phyloP scores from a whole-genome alignment of 2,329 filamentous ascomycete genomes.

The Fusarium pseudograminearum region DNA sequence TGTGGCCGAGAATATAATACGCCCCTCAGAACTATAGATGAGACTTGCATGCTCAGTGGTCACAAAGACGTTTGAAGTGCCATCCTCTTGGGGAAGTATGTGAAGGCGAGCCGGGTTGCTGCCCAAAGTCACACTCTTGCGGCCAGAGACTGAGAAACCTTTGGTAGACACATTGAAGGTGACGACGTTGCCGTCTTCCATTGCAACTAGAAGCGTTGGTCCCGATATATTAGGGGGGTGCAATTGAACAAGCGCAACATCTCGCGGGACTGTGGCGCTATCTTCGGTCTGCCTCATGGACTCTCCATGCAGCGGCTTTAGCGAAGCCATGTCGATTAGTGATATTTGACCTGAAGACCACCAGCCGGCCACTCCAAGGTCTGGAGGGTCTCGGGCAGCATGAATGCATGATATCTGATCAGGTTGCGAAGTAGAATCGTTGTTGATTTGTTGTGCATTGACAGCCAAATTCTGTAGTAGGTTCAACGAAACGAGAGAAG shows the following conservation, averaged over 20 bases:
- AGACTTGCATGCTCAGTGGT: conserved; percentile 94
- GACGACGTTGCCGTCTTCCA: conserved; percentile 92
- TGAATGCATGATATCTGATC: conserved; percentile 90
- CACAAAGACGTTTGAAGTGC: conserved; percentile 85
- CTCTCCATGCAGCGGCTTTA: conserved; percentile 75
- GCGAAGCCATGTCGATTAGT: conserved; percentile 74
- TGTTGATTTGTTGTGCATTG: conserved; percentile 70
- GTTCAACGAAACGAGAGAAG: conserved; percentile 76
- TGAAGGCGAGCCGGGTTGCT: conserved; percentile 87
- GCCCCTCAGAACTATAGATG: conserved; percentile 89
- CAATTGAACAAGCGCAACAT: conserved; percentile 82
- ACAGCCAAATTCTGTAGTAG: conserved; percentile 69
- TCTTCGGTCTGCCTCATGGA: conserved; percentile 70
- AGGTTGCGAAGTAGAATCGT: conserved; percentile 54
- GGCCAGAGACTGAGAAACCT: conserved; percentile 73
- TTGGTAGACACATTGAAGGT: conserved; percentile 78
- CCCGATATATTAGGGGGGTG: conserved; percentile 69
- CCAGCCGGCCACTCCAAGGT: conserved; percentile 84
- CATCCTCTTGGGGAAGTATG: conserved; percentile 75
- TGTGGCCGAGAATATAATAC: conserved; percentile 92
- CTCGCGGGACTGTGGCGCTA: conserved; percentile 82
- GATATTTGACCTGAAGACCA: conserved; percentile 87
- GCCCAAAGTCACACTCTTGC: conserved; percentile 86
- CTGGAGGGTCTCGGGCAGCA: conserved; percentile 71
- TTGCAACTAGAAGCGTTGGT: conserved; percentile 86